These are phyloP conservation scores for Dioscorea cayenensis DNA, from an alignment of 116 monocot genomes.

Conservation along the genomic window DNA sequence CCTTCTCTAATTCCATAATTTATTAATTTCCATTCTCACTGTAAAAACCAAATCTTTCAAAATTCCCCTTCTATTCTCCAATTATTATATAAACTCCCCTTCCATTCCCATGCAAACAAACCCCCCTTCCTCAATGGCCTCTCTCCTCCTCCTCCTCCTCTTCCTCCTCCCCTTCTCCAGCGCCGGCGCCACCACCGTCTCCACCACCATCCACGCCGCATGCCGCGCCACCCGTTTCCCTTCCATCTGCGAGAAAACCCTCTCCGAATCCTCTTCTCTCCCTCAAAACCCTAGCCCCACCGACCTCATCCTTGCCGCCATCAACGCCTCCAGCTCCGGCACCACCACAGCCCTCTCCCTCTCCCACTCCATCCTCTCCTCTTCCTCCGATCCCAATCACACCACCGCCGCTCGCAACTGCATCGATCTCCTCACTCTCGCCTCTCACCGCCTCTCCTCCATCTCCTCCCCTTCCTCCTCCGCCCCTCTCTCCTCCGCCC, in stretches of 20 bases:
- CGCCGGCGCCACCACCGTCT: background rate
- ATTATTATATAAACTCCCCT: background rate
- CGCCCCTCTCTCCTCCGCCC: slow-evolving; percentile 37
- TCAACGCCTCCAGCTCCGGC: slow-evolving; percentile 17
- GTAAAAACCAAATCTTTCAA: background rate
- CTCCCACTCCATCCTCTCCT: slow-evolving; percentile 16
- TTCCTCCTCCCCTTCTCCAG: slow-evolving; percentile 15
- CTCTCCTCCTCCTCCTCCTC: background rate
- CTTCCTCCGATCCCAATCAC: background rate
- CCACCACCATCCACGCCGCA: slow-evolving; percentile 9
- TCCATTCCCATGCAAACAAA: background rate
- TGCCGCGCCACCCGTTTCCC: slow-evolving; percentile 36
- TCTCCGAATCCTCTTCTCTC: slow-evolving; percentile 14
- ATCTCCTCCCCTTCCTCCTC: slow-evolving; percentile 28
- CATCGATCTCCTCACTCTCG: slow-evolving; percentile 37
- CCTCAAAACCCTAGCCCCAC: slow-evolving; percentile 2
- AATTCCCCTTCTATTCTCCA: background rate
- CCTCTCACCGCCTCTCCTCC: slow-evolving; percentile 34
- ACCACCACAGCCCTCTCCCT: slow-evolving; percentile 6
- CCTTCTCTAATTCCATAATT: too few relatives aligned
- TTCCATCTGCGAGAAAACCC: slow-evolving; percentile 16
- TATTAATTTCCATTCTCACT: background rate
- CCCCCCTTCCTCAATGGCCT: background rate
- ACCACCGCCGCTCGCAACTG: slow-evolving; percentile 29
- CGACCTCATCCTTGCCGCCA: slow-evolving; percentile 10